Evolutionary conservation across 129 eudicot species (phyloP), one percentile per base, ranked within the genome.

Genomic region (Lactuca sativa): DNA sequence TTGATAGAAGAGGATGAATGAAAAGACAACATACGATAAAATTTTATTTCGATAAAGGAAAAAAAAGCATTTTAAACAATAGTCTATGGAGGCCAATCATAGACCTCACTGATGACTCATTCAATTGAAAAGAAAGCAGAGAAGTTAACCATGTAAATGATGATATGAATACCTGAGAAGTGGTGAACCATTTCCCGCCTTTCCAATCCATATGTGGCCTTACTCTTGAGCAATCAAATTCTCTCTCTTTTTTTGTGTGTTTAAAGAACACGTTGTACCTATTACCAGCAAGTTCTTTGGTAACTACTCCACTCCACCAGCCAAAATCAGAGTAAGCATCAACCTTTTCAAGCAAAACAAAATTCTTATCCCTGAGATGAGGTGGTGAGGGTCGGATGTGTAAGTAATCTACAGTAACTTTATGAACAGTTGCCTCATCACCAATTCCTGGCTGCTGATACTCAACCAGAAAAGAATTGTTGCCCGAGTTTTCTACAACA

Each of bases 131-230:
- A 48, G 53, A 44, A 43, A 60, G 62, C 6, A 13, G 71, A 51
- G 18, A 17, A 68, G 36, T 40, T 14, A 18, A 38, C 40, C 51
- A 59, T 33, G 43, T 8, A 58, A 66, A 36, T 25, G 59, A 64
- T 38, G 44, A 76, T 41, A 67, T 59, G 21, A 47, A 72, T 82
- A 92, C 98, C 98, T 84, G 95, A 60, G 87, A 74, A 69, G 90
- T 71, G 74, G 78, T 80, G 80, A 86, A 74, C 97, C 97, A 92
- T 56, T 83, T 86, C 56, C 98, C 96, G 76, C 85, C 90, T 70
- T 80, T 84, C 98, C 96, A 89, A 37, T 88, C 95, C 85, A 92
- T 74, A 76, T 82, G 95, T 7, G 90, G 88, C 74, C 96, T 89
- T 43, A 92, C 53, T 9, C 76, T 78, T 4, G 88, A 64, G 67